Percentiles rank a stretch among this genome's conserved stretches.
These are phyloP conservation scores for Trebouxia sp. DNA, from an alignment of 139 green algal species.

Conservation along the genomic window DNA sequence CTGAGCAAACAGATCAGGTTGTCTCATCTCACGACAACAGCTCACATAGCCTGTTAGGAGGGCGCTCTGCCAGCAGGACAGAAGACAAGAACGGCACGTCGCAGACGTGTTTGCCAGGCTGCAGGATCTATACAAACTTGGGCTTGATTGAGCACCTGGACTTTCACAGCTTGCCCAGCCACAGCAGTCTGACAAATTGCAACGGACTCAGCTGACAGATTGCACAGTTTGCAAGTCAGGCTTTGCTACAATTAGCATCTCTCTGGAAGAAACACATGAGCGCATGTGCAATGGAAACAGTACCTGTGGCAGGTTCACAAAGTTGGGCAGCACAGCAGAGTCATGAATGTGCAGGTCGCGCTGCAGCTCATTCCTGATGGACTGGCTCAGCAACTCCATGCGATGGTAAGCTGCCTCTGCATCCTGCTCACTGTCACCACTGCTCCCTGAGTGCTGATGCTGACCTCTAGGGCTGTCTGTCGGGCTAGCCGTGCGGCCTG, in stretches of 20 bases:
- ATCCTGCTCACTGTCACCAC: slow-evolving; percentile 23
- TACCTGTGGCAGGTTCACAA: slow-evolving; percentile 48
- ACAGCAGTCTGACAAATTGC: no score
- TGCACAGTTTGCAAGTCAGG: no score
- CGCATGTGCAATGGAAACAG: not conserved
- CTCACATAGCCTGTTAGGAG: no score
- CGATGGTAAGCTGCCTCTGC: slow-evolving; percentile 38
- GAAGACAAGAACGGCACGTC: no score
- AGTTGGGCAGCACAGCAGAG: slow-evolving; percentile 41
- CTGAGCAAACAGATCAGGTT: not conserved
- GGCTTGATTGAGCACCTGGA: no score
- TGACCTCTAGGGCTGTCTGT: not conserved
- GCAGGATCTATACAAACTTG: no score
- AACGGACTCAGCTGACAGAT: no score
- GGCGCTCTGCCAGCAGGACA: no score
- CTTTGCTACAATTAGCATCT: no score
- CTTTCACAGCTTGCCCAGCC: no score
- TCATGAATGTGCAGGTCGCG: slow-evolving; percentile 52
- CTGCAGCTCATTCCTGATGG: slow-evolving; percentile 52
- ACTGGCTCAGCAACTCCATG: slow-evolving; percentile 51
- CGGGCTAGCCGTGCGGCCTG: not conserved
- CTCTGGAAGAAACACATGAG: not conserved
- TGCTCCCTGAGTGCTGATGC: slow-evolving; percentile 5
- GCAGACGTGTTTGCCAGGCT: no score
- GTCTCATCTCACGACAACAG: no score